Evolutionary conservation across 352 stramenopile genomes (phyloP).

Genomic region (Phytophthora meadii): DNA sequence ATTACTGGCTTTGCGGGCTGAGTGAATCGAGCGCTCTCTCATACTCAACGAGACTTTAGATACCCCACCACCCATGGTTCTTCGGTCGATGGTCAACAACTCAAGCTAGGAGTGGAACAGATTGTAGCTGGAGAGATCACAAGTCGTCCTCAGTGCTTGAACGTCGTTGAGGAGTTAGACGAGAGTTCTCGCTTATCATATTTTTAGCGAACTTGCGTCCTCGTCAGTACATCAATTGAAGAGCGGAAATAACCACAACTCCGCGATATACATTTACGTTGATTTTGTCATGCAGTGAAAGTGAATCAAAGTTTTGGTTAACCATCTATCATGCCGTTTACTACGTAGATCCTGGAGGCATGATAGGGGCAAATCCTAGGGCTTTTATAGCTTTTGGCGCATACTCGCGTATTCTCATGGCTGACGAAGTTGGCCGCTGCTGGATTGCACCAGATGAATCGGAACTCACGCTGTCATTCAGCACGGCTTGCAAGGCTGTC

Average conservation of each 20-base stretch:
- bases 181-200: slow-evolving; percentile 12
- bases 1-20: slow-evolving; percentile 14
- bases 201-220: slow-evolving; percentile 29
- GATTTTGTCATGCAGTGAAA: no score
- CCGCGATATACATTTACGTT: no score
- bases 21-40: background rate
- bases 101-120: slow-evolving; percentile 3
- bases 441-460: slow-evolving; percentile 7
- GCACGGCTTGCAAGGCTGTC: slow-evolving; percentile 66
- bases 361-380: slow-evolving; percentile 63
- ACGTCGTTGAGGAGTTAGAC: slow-evolving; percentile 15
- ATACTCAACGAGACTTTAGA: slow-evolving; percentile 24
- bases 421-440: slow-evolving; percentile 54
- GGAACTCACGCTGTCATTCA: slow-evolving; percentile 54
- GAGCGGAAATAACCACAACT: slow-evolving; percentile 11
- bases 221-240: slow-evolving; percentile 1
- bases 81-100: slow-evolving; percentile 13
- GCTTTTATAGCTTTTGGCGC: slow-evolving; percentile 78
- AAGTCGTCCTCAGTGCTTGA: slow-evolving; percentile 14
- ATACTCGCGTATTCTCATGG: slow-evolving; percentile 78
- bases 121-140: slow-evolving; percentile 9
- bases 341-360: slow-evolving; percentile 5
- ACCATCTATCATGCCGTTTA: background rate
- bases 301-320: background rate
- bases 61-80: slow-evolving; percentile 51